phyloP scores from a whole-genome alignment of 2,329 filamentous ascomycete species.

The Trichophaea hybrida region DNA sequence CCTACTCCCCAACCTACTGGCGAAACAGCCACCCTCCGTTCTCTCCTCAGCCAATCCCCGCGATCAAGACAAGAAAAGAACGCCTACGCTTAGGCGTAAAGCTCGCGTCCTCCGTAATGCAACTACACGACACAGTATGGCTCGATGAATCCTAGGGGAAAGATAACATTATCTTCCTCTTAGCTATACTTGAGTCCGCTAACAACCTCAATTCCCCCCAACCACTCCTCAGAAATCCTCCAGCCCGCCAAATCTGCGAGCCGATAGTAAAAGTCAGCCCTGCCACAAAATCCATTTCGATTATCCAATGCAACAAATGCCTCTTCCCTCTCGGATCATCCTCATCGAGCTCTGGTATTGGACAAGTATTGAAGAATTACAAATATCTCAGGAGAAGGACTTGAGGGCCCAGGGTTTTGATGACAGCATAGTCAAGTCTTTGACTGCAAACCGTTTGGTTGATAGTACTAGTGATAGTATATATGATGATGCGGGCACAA shows the following conservation, averaged over 20 bases:
- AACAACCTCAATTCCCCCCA: too few species aligned
- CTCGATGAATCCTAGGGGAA: background rate
- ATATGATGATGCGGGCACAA: slow-evolving; percentile 26
- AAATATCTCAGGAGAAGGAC: background rate
- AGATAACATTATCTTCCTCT: background rate
- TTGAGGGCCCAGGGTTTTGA: background rate
- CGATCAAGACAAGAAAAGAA: background rate
- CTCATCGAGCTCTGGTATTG: slow-evolving; percentile 3
- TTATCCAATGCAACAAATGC: background rate
- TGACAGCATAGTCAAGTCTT: background rate
- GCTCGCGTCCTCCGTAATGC: background rate
- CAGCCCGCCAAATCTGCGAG: background rate
- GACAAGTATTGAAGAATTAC: background rate
- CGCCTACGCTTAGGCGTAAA: background rate
- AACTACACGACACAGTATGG: background rate
- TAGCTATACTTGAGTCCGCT: background rate
- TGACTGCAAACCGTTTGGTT: background rate
- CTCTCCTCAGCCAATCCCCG: background rate
- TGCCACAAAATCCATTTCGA: background rate
- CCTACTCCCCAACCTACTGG: background rate
- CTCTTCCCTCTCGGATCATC: slow-evolving; percentile 4
- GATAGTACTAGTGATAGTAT: slow-evolving; percentile 5
- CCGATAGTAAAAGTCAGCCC: background rate
- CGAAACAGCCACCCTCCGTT: background rate
- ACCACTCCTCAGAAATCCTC: background rate